Percentiles rank a stretch among this genome's conserved stretches.
phyloP scores from a whole-genome alignment of 2,329 filamentous ascomycete genomes.

The Pyrenophora teres region DNA sequence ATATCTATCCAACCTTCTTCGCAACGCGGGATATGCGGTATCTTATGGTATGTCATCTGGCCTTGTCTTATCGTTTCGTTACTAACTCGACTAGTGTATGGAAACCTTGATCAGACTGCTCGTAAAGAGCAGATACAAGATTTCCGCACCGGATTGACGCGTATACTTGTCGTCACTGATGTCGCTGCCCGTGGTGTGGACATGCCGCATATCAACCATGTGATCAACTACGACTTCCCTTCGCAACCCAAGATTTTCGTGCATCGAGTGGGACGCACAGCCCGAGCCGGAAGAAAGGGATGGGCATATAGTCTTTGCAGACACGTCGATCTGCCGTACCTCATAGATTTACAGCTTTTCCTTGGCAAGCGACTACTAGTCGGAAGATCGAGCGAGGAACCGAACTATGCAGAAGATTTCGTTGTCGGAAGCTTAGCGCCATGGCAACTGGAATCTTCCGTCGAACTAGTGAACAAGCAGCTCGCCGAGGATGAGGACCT shows the following conservation, averaged over 20 bases:
- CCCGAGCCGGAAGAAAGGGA: constrained; percentile 86
- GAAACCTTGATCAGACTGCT: constrained; percentile 90
- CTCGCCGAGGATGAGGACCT: constrained; percentile 78
- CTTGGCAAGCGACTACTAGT: constrained; percentile 81
- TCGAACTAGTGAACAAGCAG: constrained; percentile 83
- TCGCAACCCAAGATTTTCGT: constrained; percentile 96
- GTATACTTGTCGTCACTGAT: constrained; percentile 94
- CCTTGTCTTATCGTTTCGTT: not conserved
- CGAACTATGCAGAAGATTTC: constrained; percentile 81
- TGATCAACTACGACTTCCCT: constrained; percentile 98
- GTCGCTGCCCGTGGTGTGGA: constrained; percentile 97
- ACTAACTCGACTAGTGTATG: constrained; percentile 67
- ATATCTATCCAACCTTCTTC: constrained; percentile 82
- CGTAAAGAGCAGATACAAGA: constrained; percentile 90
- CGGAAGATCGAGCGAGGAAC: constrained; percentile 64
- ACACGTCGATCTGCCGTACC: constrained; percentile 85
- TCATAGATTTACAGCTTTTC: constrained; percentile 93
- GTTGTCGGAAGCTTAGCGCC: constrained; percentile 78
- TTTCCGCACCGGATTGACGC: constrained; percentile 81
- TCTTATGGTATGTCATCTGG: constrained; percentile 64
- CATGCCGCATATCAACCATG: constrained; percentile 93
- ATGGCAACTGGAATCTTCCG: constrained; percentile 72
- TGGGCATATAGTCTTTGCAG: constrained; percentile 94
- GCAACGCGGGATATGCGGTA: constrained; percentile 79
- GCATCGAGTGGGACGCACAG: constrained; percentile 93